A percentile compares a stretch with the other conserved stretches of the same genome.
phyloP scores from a whole-genome alignment of 1,284 basidiomycete genomes.

The Jaminaea rosea region DNA sequence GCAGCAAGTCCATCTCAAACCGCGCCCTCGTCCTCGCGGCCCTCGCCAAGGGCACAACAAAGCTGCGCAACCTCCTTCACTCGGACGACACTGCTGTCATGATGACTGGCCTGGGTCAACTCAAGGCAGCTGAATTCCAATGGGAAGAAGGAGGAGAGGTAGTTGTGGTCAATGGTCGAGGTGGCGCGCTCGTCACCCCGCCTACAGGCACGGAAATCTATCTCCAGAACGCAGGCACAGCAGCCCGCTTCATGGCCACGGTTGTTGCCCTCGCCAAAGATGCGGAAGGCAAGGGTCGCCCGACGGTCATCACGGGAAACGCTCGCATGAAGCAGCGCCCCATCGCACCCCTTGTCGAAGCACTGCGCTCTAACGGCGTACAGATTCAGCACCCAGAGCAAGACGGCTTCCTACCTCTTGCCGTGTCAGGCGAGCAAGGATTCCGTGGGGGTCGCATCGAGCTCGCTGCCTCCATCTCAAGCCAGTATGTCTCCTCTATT shows the following conservation, averaged over 20 bases:
- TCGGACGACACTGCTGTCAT: conserved; percentile 98
- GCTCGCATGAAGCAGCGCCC: conserved; percentile 95
- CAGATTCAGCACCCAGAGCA: conserved; percentile 69
- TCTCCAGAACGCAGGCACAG: conserved; percentile 94
- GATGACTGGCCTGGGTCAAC: conserved; percentile 77
- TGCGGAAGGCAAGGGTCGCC: conserved; percentile 13
- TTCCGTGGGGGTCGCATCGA: conserved; percentile 74
- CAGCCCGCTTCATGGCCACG: conserved; percentile 91
- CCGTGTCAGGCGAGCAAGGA: conserved; percentile 57
- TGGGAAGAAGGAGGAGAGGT: conserved; percentile 94
- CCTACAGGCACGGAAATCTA: conserved; percentile 71
- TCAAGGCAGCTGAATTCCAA: conserved; percentile 69
- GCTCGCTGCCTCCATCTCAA: conserved; percentile 86
- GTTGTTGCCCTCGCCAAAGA: conserved; percentile 66
- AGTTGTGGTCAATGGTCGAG: conserved; percentile 79
- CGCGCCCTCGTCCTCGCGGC: conserved; percentile 88
- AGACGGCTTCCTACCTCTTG: conserved; percentile 77
- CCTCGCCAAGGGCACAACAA: conserved; percentile 76
- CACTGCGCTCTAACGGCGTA: conserved; percentile 73
- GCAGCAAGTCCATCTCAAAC: conserved; percentile 95
- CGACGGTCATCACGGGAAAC: conserved; percentile 76
- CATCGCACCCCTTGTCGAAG: conserved; percentile 90
- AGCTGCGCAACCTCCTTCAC: conserved; percentile 80
- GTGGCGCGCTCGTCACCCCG: conserved; percentile 57
- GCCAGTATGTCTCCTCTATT: conserved; percentile 96